Conservation (phyloP, 345 rosid species). For the Salix brachista region DNA sequence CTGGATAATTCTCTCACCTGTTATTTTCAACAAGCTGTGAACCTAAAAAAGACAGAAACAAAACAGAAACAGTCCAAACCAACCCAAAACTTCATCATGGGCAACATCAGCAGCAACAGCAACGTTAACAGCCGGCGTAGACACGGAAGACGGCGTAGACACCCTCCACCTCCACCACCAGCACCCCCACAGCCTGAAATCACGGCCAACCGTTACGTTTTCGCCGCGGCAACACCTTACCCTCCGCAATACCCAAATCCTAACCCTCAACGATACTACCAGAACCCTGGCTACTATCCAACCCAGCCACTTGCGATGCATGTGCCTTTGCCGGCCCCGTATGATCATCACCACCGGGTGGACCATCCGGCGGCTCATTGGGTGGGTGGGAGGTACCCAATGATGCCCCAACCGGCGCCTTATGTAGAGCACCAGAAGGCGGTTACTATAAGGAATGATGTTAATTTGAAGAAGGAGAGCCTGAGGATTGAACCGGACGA, state of each 20-base stretch:
- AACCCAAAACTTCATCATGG: conserved; percentile 35
- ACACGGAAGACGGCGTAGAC: conserved; percentile 41
- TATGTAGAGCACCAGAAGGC: conserved; percentile 90
- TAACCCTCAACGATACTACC: conserved; percentile 47
- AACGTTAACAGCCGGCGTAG: conserved; percentile 52
- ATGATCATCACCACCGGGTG: conserved; percentile 54
- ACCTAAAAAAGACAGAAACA: background rate
- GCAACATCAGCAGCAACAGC: conserved; percentile 64
- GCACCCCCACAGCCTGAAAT: conserved; percentile 63
- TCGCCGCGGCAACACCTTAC: conserved; percentile 87
- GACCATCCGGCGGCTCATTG: conserved; percentile 21
- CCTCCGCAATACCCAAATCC: conserved; percentile 59
- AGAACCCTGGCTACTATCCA: conserved; percentile 60
- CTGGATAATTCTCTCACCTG: background rate
- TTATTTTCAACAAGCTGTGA: conserved; percentile 9
- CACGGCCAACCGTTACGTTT: conserved; percentile 62
- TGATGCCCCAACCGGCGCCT: conserved; percentile 45
- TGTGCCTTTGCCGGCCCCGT: conserved; percentile 54
- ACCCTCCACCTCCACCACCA: conserved; percentile 48
- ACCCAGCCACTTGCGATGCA: conserved; percentile 51
- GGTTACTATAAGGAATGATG: conserved; percentile 71
- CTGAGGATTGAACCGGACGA: conserved; percentile 64
- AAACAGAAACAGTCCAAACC: background rate
- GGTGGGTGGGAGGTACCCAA: conserved; percentile 32
- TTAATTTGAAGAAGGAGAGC: conserved; percentile 84